Conservation (phyloP, 2,329 filamentous ascomycete genomes). For the Fusarium nelsonii region DNA sequence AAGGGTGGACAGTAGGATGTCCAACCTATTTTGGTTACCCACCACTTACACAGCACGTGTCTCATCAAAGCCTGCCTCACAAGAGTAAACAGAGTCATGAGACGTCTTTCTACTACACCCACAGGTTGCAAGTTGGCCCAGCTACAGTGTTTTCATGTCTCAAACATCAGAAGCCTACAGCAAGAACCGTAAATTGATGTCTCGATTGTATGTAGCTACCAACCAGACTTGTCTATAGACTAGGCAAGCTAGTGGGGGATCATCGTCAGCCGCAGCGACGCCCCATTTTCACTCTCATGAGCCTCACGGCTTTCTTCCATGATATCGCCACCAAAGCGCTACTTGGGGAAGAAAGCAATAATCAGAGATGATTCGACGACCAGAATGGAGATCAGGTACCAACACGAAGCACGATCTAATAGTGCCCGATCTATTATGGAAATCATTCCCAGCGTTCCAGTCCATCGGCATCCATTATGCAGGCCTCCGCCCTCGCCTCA, state of each 20-base stretch:
- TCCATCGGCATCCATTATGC: conserved; percentile 38
- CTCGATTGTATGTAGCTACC: conserved; percentile 6
- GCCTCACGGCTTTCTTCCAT: conserved; percentile 43
- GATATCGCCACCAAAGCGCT: conserved; percentile 31
- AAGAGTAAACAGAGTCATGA: conserved; percentile 33
- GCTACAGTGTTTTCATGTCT: conserved; percentile 30
- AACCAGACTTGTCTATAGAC: conserved; percentile 5
- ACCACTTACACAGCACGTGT: conserved; percentile 39
- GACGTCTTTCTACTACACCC: conserved; percentile 35
- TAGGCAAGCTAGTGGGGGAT: conserved; percentile 31
- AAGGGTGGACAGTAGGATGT: neutral
- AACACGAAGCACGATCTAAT: conserved; percentile 17
- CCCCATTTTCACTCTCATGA: conserved; percentile 27
- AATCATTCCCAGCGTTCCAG: conserved; percentile 33
- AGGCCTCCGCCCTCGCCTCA: conserved; percentile 40
- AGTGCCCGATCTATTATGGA: conserved; percentile 28
- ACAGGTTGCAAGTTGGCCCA: conserved; percentile 27
- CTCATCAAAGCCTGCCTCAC: conserved; percentile 21
- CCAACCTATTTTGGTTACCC: conserved; percentile 11
- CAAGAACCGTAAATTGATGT: conserved; percentile 18
- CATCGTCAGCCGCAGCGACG: conserved; percentile 34
- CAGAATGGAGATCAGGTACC: conserved; percentile 31
- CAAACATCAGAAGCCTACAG: conserved; percentile 14
- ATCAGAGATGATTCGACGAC: neutral
- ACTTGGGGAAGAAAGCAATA: neutral